Percentiles rank a stretch among this genome's conserved stretches.
phyloP scores from a whole-genome alignment of 1,284 basidiomycete species.

The Boletellus deceptivus region DNA sequence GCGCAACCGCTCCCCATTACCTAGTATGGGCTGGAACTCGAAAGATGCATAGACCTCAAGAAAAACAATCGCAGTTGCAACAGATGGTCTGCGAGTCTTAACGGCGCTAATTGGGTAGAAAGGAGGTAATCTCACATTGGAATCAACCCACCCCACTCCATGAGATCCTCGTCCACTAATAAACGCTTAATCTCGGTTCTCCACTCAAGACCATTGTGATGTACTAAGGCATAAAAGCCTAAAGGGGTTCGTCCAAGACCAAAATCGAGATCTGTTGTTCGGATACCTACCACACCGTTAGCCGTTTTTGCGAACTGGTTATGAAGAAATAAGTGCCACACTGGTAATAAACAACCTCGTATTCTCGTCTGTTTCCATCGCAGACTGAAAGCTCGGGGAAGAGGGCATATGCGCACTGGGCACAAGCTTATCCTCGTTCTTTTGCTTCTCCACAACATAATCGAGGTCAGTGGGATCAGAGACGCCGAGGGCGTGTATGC shows the following conservation, averaged over 20 bases:
- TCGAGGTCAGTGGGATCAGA: background rate
- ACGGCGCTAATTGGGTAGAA: background rate
- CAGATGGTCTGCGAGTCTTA: conserved; percentile 2
- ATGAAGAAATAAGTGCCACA: background rate
- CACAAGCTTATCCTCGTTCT: background rate
- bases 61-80: conserved; percentile 4
- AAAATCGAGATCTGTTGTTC: background rate
- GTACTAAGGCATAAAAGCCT: background rate
- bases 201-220: background rate
- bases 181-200: conserved; percentile 1
- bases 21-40: conserved; percentile 9
- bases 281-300: background rate
- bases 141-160: conserved; percentile 7
- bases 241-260: background rate
- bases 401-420: background rate
- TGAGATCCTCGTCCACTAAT: background rate
- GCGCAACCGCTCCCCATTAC: background rate
- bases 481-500: background rate
- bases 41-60: conserved; percentile 9
- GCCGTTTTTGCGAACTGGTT: background rate
- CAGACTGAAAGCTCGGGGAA: background rate
- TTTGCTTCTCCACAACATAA: background rate
- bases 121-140: background rate
- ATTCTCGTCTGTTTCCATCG: background rate
- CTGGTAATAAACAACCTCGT: background rate